Base-by-base conservation (phyloP, 345 rosid species). In the Pugionium dolabratum region DNA sequence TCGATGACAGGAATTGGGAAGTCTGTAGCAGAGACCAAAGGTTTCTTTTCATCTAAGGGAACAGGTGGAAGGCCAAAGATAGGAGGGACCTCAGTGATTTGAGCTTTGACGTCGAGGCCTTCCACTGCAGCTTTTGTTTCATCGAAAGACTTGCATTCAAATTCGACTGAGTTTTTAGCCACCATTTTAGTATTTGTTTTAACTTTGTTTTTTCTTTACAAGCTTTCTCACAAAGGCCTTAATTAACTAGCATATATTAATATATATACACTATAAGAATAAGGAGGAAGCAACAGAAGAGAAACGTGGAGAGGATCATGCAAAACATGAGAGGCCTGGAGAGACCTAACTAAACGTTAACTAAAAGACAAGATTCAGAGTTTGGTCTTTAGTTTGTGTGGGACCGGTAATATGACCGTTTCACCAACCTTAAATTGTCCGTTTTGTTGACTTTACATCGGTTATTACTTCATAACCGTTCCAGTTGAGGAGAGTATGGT, bases 1-100 rank as follows among this genome's bases (percentile, higher is more conserved):
- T 82, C 81, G 57, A 86, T 75, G 69, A 69, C 4, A n/a, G 90
- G 86, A 41, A 81, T n/a, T 26, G 51, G 0, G 2, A 56, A 36
- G 11, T 44, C 9, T 7, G 71, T 41, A 4, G 65, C 30, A 7
- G 71, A 8, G 9, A 31, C 41, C 9, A 2, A 27, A 7, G 45
- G 44, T 49, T 49, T 64, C 11, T 68, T 36, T 47, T 59, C 4
- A 1, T 11, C 11, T 8, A 51, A 54, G 8, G 42, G 29, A 36
- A 2, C 47, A 25, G 27, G 55, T 34, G 67, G 67, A 59, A 62
- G 27, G 2, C 75, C 62, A 68, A 80, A 83, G 36, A 83, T 71
- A 6, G 62, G 28, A 31, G 77, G 75, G 6, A 83, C 55, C 41
- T 66, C 36, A 25, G 61, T 52, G 11, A 52, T 26, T 37, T 77